These are phyloP conservation scores for Trypanosoma boissoni DNA, from an alignment of 208 protist species.

Conservation along the genomic window DNA sequence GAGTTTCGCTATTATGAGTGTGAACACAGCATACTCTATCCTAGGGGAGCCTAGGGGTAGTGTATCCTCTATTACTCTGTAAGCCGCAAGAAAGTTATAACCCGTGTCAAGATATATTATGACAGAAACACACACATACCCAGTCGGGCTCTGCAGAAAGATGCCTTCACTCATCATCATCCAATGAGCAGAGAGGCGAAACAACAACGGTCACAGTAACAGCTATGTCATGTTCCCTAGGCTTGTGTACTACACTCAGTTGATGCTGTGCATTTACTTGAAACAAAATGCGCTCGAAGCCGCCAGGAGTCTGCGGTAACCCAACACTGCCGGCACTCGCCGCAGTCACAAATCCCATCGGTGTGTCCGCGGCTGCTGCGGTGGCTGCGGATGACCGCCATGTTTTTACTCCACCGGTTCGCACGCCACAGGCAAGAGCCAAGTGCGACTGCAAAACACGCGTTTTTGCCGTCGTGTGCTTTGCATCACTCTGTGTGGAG, in stretches of 20 bases:
- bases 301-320: slow-evolving; percentile 25
- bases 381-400: slow-evolving; percentile 5
- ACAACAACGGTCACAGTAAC: slow-evolving; percentile 73
- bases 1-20: too few relatives aligned
- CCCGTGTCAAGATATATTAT: too few relatives aligned
- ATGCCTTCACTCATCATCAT: slow-evolving; percentile 17
- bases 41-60: too few relatives aligned
- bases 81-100: too few relatives aligned
- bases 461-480: slow-evolving; percentile 28
- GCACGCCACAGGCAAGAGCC: slow-evolving; percentile 52
- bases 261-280: slow-evolving; percentile 68
- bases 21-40: too few relatives aligned
- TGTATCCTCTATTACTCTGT: too few relatives aligned
- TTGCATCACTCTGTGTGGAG: slow-evolving; percentile 4
- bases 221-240: slow-evolving; percentile 53
- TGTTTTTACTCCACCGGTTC: slow-evolving; percentile 8
- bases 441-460: slow-evolving; percentile 66
- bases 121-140: background rate
- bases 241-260: slow-evolving; percentile 71
- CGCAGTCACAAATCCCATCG: slow-evolving; percentile 1
- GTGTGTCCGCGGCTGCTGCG: slow-evolving; percentile 10
- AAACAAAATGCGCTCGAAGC: slow-evolving; percentile 74
- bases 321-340: slow-evolving; percentile 3
- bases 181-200: slow-evolving; percentile 38
- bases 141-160: background rate